Evolutionary conservation across 306 rosid genomes (phyloP).

Genomic region (Psophocarpus tetragonolobus): DNA sequence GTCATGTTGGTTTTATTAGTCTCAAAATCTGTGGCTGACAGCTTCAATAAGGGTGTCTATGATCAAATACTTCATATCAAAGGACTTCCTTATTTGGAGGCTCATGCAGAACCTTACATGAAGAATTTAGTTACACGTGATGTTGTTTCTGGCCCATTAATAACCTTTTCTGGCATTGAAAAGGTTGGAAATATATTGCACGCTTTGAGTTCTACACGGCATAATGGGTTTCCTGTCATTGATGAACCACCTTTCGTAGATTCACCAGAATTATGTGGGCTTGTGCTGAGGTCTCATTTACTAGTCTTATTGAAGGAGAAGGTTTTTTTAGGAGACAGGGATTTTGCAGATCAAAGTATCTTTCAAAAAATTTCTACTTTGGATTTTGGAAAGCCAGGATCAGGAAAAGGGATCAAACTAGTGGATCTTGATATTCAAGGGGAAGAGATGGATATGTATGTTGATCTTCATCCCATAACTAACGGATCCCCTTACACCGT

Average conservation of each 20-base stretch:
- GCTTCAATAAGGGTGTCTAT: conserved; percentile 84
- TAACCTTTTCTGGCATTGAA: conserved; percentile 71
- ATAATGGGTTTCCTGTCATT: conserved; percentile 92
- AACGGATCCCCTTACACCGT: conserved; percentile 86
- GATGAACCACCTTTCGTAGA: conserved; percentile 82
- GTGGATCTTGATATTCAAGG: conserved; percentile 66
- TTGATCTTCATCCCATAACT: conserved; percentile 81
- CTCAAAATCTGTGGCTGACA: conserved; percentile 82
- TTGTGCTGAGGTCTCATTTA: conserved; percentile 84
- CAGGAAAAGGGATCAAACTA: conserved; percentile 77
- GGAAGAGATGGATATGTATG: conserved; percentile 84
- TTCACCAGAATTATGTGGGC: conserved; percentile 72
- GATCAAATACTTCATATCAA: conserved; percentile 79
- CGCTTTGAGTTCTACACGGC: conserved; percentile 62
- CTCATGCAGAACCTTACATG: conserved; percentile 93
- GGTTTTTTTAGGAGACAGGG: conserved; percentile 53
- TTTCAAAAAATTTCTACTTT: conserved; percentile 45
- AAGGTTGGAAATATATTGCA: conserved; percentile 66
- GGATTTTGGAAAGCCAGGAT: conserved; percentile 84
- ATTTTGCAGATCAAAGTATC: conserved; percentile 26
- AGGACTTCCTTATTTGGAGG: conserved; percentile 88
- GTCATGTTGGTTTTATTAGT: conserved; percentile 76
- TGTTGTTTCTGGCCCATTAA: conserved; percentile 79
- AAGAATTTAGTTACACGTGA: conserved; percentile 65
- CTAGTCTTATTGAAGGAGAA: conserved; percentile 78